These are phyloP conservation scores for Podila epigama DNA, from an alignment of 192 early-diverging fungal species.

Conservation along the genomic window DNA sequence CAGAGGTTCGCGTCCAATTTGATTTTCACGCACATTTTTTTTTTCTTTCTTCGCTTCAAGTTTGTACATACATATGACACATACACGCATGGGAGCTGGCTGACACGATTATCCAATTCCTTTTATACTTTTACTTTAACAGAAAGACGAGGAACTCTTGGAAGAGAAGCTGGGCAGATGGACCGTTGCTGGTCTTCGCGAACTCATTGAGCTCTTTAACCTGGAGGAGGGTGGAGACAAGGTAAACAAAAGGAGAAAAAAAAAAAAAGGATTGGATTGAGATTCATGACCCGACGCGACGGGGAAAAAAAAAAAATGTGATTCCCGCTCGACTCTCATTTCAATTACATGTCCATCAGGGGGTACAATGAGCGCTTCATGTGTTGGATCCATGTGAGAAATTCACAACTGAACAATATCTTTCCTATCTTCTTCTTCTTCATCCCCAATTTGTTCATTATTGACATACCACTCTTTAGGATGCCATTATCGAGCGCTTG, in stretches of 20 bases:
- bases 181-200: slow-evolving; percentile 45
- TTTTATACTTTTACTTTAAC: background rate
- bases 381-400: too few species aligned
- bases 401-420: background rate
- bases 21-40: background rate
- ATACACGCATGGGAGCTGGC: too few species aligned
- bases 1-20: slow-evolving; percentile 9
- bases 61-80: background rate
- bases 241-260: slow-evolving; percentile 7
- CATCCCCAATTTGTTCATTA: too few species aligned
- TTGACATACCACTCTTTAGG: slow-evolving; percentile 4
- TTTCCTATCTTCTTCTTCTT: background rate
- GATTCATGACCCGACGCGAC: too few species aligned
- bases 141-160: slow-evolving; percentile 41
- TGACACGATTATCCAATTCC: background rate
- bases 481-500: slow-evolving; percentile 37
- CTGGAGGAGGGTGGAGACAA: slow-evolving; percentile 43
- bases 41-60: background rate
- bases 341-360: too few species aligned
- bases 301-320: too few species aligned
- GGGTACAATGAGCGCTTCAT: too few species aligned
- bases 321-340: too few species aligned
- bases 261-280: background rate
- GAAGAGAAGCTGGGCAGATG: slow-evolving; percentile 48
- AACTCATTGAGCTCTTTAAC: slow-evolving; percentile 45